Base-by-base conservation (phyloP, 176 grass and related monocot species). In the Zoysia pacifica region DNA sequence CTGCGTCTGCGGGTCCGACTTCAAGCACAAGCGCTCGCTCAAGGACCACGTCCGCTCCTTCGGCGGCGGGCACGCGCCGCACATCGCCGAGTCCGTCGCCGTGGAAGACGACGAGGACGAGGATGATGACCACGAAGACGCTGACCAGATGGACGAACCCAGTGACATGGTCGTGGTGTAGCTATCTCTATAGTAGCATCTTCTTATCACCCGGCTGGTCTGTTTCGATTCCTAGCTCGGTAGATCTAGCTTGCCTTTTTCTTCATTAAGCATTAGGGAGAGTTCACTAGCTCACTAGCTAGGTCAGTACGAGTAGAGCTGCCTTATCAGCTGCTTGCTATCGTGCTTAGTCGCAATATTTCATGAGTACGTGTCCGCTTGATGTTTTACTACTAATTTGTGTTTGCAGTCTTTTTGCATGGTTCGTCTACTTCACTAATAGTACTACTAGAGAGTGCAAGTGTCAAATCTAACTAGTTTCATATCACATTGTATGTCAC, bases 11-110 rank as follows among this genome's bases (percentile, higher is more conserved):
- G 90, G 93, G 4, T 97, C 90, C 48, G 87, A 97, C 81, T 97
- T 97, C 80, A 94, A 87, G 87, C 94, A 97, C 85, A 97, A 97
- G 77, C 83, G 94, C 14, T 97, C 94, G 1, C 91, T 97, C 76
- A 97, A 97, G 76, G 91, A 93, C 83, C 94, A 97, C 44, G 94
- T 97, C 16, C 58, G 89, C 4, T 97, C 94, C 13, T 97, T 97
- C 39, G 94, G 94, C 11, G 86, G 89, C 0, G 92, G 90, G 0
- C 96, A 99, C 70, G 96, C 96, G 20, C 92, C 96, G 1, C 96
- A 99, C 78, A 91, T 95, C 36, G 48, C 89, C 9, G 96, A 99
- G 84, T 91, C 92, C 11, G 61, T 81, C 11, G 45, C 74, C 40
- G 18, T 64, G 9, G 89, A 79, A 1, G 88, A 86, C 0, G 91